Evolutionary conservation across 192 early-diverging fungal genomes (phyloP), one percentile per base, ranked within the genome.

Genomic region (Backusella circina): DNA sequence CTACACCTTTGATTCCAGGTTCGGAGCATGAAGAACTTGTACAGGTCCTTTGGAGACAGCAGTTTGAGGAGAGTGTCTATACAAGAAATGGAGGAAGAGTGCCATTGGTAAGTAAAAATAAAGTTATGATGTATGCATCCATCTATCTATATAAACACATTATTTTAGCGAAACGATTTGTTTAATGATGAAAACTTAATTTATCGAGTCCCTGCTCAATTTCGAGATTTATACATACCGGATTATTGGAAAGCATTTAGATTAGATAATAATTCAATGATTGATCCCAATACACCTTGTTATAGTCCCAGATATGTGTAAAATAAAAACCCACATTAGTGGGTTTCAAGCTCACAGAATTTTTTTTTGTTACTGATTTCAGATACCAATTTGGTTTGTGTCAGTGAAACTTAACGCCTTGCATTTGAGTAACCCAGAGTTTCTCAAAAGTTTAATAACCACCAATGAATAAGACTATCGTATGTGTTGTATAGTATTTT

Each of bases 31-130:
- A 44, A 10, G 75, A 33, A 21, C 26, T 67, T 0, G 75, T 76
- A 2, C 57, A 68, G 21, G 18, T 76, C 6, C 69, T 76, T 1
- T 76, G 69, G 75, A 68, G 75, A 18, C 75, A 76, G 37, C 0
- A 21, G 15, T 76, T 39, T 64, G 33, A 37, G 7, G 18, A 30
- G 5, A 54, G 70, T 21, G 33, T 35, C 5, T 26, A n/a, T 9
- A 39, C 41, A 21, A 28, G 23, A 2, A 32, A 76, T 39, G 75
- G 75, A n/a, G 51, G 15, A 47, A 51, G 64, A 21, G 35, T 76
- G 7, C 75, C 75, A 37, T 16, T 71, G 50, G 75, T 76, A 76
- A 70, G 18, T 41, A 41, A 15, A 41, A 41, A 41, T 18, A 0
- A 41, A 41, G n/a, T n/a, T n/a, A n/a, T n/a, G n/a, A 41, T 41